Base-by-base conservation (phyloP, 2,329 filamentous ascomycete genomes). In the Neurospora sp. region DNA sequence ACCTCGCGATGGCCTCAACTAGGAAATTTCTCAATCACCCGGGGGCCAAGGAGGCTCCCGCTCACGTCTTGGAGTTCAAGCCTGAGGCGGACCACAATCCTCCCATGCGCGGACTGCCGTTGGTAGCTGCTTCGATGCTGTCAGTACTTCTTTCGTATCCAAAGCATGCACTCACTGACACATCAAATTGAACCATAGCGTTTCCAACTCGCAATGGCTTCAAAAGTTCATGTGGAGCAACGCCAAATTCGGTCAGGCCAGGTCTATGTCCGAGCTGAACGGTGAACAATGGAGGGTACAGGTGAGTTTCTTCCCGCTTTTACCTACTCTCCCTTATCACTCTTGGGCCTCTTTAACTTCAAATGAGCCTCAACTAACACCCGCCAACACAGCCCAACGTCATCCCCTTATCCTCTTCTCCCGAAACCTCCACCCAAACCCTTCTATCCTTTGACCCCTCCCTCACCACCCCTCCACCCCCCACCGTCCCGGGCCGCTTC, bases 191-290 rank as follows among this genome's bases (percentile, higher is more conserved):
- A 8, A n/a, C 28, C 23, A 1, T 67, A 91, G 89, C 23, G 79
- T 93, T 62, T 82, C 87, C 1, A 86, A 85, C 36, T 80, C 89
- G n/a, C 81, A 82, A 11, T 83, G 86, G 62, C 72, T 95, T 8
- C 89, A 91, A 71, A 85, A 83, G 69, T 80, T 86, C 66, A 84
- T 94, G 72, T 96, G 90, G 89, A 81, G 80, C 67, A 92, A 93
- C 81, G 89, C 91, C 66, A 79, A 85, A 37, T 86, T 89, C 70
- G 82, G 81, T 38, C 77, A 75, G 19, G 76, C 85, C 71, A 84
- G 82, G 70, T 78, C 83, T 66, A 79, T 87, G 12, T 79, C 83
- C 1, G 81, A 78, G 11, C 79, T 89, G 15, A 79, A 81, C 8
- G 69, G 79, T 6, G 82, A 84, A 69, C 72, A 82, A 10, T 82